Percentiles rank a stretch among this genome's conserved stretches.
phyloP scores from a whole-genome alignment of 1,284 basidiomycete genomes.

The Irpex sp. region DNA sequence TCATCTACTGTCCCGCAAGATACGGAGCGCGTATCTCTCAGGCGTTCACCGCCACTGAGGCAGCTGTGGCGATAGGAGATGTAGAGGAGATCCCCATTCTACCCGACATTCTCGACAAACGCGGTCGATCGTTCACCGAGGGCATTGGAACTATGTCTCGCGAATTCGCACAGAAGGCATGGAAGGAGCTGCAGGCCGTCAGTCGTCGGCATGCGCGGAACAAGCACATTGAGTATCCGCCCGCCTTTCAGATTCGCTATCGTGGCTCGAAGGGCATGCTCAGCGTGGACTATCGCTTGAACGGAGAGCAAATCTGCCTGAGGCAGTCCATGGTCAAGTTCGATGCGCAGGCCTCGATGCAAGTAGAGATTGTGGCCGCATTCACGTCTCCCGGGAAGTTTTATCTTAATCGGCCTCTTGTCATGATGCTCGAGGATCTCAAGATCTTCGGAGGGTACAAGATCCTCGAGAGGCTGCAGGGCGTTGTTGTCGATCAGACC shows the following conservation, averaged over 20 bases:
- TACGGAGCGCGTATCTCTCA: slow-evolving; percentile 78
- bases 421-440: slow-evolving; percentile 19
- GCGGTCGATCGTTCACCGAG: slow-evolving; percentile 50
- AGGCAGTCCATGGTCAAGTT: slow-evolving; percentile 73
- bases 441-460: slow-evolving; percentile 24
- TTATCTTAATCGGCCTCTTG: slow-evolving; percentile 49
- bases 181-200: slow-evolving; percentile 39
- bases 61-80: slow-evolving; percentile 54
- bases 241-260: slow-evolving; percentile 61
- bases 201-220: not conserved
- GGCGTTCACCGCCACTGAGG: slow-evolving; percentile 75
- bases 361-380: slow-evolving; percentile 64
- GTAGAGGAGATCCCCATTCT: slow-evolving; percentile 53
- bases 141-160: slow-evolving; percentile 72
- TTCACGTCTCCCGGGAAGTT: slow-evolving; percentile 52
- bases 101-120: slow-evolving; percentile 27
- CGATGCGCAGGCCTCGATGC: slow-evolving; percentile 40
- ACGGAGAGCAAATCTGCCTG: slow-evolving; percentile 52
- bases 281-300: slow-evolving; percentile 49
- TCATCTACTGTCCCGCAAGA: slow-evolving; percentile 63
- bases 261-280: slow-evolving; percentile 75
- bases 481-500: slow-evolving; percentile 38
- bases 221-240: not conserved
- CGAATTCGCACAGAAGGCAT: slow-evolving; percentile 52
- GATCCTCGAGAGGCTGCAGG: slow-evolving; percentile 51